Percentiles rank a stretch among this genome's conserved stretches.
These are phyloP conservation scores for Fusarium lateritium DNA, from an alignment of 2,329 filamentous ascomycete genomes.

Conservation along the genomic window DNA sequence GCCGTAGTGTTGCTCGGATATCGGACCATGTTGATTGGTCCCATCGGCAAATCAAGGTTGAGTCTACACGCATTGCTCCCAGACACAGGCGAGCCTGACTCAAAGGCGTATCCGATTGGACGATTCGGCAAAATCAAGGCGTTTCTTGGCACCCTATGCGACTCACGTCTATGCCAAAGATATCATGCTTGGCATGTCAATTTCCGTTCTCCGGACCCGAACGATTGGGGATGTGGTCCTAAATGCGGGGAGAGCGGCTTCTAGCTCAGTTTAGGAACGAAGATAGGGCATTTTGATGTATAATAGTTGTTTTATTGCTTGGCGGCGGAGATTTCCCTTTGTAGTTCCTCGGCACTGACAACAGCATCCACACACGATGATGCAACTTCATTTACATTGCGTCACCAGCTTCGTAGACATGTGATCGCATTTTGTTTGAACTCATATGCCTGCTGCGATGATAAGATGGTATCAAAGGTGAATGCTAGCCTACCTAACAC, in stretches of 20 bases:
- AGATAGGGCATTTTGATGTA: too few relatives aligned
- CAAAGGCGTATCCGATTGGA: constrained; percentile 30
- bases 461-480: too few relatives aligned
- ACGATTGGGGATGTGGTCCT: constrained; percentile 3
- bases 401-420: too few relatives aligned
- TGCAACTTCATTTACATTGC: not conserved
- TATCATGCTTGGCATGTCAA: not conserved
- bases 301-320: not conserved
- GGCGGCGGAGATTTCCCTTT: not conserved
- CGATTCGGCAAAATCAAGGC: constrained; percentile 27
- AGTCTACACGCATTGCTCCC: too few relatives aligned
- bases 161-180: not conserved
- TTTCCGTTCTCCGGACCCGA: not conserved
- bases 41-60: constrained; percentile 27
- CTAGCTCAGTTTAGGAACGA: too few relatives aligned
- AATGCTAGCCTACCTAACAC: too few relatives aligned
- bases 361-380: not conserved
- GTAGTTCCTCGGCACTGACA: too few relatives aligned
- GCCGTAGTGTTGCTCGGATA: constrained; percentile 27
- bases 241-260: not conserved
- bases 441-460: too few relatives aligned
- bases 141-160: not conserved
- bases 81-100: not conserved
- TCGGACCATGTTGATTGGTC: constrained; percentile 13
- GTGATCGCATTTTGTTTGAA: too few relatives aligned